Percentiles rank a stretch among this genome's conserved stretches.
phyloP scores from a whole-genome alignment of 805 yeast genomes.

The Candida ipomoeae region DNA sequence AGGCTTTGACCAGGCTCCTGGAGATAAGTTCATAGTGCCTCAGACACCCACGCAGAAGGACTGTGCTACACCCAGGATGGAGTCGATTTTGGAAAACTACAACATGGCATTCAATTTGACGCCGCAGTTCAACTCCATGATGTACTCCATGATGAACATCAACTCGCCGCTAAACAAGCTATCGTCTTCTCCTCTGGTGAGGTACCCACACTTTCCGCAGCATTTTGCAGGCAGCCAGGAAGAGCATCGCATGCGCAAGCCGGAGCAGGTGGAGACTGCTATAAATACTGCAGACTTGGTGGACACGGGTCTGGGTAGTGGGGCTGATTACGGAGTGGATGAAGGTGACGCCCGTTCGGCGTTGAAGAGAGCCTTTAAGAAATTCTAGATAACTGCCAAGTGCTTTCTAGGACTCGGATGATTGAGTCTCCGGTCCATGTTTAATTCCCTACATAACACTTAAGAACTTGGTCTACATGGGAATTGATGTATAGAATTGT shows the following conservation, averaged over 20 bases:
- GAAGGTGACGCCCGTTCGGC: conserved; percentile 14
- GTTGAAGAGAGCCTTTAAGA: conserved; percentile 5
- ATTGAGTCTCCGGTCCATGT: neutral
- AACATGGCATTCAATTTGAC: conserved; percentile 30
- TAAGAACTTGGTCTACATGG: neutral
- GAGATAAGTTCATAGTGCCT: conserved; percentile 17
- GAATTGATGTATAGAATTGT: too few relatives aligned
- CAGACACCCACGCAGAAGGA: conserved; percentile 36
- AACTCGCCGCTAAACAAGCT: conserved; percentile 34
- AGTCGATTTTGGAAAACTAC: neutral
- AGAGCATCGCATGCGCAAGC: neutral
- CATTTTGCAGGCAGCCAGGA: neutral
- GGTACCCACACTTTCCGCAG: neutral
- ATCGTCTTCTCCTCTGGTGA: conserved; percentile 25
- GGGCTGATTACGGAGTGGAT: conserved; percentile 11
- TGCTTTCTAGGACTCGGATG: neutral
- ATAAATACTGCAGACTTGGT: neutral
- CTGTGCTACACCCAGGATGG: conserved; percentile 14
- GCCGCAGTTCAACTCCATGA: conserved; percentile 39
- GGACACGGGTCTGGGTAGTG: neutral
- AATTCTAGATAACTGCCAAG: neutral
- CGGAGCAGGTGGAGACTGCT: neutral
- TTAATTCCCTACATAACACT: neutral
- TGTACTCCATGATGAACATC: conserved; percentile 33
- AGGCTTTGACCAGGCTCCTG: neutral